Conservation (phyloP, 345 rosid species). For the Euphorbia lathyris region DNA sequence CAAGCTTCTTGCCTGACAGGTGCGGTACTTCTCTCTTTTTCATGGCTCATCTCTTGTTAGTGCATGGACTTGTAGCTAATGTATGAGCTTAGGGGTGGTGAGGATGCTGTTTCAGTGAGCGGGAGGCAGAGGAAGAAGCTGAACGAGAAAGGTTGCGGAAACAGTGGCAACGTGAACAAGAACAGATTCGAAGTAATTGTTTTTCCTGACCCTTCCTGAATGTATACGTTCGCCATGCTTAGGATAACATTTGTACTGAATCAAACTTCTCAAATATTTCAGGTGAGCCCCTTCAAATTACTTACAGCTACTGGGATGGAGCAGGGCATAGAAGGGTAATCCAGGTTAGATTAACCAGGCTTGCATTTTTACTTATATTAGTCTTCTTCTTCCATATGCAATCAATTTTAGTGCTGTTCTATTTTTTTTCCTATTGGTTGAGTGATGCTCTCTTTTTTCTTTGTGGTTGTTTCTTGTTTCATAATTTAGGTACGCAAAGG, state of each 20-base stretch:
- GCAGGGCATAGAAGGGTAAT: constrained; percentile 92
- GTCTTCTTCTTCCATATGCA: background rate
- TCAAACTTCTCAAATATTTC: constrained; percentile 18
- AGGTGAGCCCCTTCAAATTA: constrained; percentile 94
- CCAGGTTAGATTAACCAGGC: constrained; percentile 44
- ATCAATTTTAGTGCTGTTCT: background rate
- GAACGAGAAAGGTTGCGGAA: constrained; percentile 93
- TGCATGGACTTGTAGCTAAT: constrained; percentile 38
- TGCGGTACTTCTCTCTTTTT: constrained; percentile 28
- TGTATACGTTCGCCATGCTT: background rate
- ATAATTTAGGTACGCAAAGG: constrained; percentile 73
- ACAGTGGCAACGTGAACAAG: constrained; percentile 86
- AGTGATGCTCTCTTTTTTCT: no score
- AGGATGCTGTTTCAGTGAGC: constrained; percentile 94
- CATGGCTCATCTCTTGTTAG: background rate
- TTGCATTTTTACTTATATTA: constrained; percentile 10
- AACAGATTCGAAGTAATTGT: constrained; percentile 74
- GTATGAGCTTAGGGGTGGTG: constrained; percentile 59
- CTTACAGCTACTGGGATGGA: constrained; percentile 99
- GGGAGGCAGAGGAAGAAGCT: constrained; percentile 99
- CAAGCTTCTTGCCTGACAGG: constrained; percentile 98
- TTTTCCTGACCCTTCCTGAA: background rate
- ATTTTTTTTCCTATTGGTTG: background rate
- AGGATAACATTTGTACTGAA: constrained; percentile 17
- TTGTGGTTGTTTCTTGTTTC: background rate